Evolutionary conservation across 371 early-diverging fungal genomes (phyloP), one percentile per base, ranked within the genome.

Genomic region (Nematocida major): DNA sequence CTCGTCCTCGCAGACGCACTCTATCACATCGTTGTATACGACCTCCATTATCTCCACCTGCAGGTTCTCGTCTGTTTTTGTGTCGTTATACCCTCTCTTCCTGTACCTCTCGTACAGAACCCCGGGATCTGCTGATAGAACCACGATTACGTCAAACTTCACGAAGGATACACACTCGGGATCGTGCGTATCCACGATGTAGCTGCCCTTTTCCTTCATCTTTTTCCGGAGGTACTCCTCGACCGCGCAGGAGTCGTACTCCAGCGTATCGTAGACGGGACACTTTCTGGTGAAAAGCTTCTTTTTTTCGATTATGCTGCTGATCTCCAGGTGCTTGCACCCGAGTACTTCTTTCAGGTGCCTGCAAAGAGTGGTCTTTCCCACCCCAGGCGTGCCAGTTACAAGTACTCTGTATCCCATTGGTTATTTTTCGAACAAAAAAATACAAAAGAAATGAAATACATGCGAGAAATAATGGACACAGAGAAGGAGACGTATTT

Each of bases 1-100:
- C 2, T 66, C 62, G 32, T 54, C 53, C 22, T 86, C 82, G 34
- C 86, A 86, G 81, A 94, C 93, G 3, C 89, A 88, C 63, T 90
- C 93, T 18, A 84, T 84, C 1, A 94, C 93, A 70, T 92, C 94
- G 63, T 93, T 93, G 78, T 90, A 84, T 2, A 94, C 90, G 3
- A 96, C 92, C 82, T 92, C 92, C 92, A 96, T 93, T 79, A 94
- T 96, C 84, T 96, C 98, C 84, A 93, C 92, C 80, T 93, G 91
- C 79, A 96, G 87, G 80, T 96, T 97, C 84, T 96, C 96, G 40
- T 89, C 85, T 62, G 95, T 90, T 86, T 97, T 97, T 50, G 88
- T 87, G 50, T 86, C 81, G 77, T 87, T 87, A 83, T 96, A 97
- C 51, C 90, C 89, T 81, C 93, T 90, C 45, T 87, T 87, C 63